Base-by-base conservation (phyloP, 2,329 filamentous ascomycete species). In the Aspergillus fumigatus region DNA sequence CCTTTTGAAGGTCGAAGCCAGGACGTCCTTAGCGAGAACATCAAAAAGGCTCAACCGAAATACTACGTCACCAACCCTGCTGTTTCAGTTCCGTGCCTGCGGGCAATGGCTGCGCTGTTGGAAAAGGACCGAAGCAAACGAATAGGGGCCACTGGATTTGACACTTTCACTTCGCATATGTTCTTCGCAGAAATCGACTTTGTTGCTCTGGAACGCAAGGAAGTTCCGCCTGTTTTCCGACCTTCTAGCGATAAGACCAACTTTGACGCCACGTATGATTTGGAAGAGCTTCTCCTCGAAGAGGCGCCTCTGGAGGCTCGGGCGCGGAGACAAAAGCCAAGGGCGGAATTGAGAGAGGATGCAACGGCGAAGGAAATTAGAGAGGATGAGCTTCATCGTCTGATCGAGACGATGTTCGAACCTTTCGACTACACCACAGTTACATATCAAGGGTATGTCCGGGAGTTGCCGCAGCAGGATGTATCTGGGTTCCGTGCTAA, bases 211-310 rank as follows among this genome's bases (percentile, higher is more conserved):
- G 90, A 96, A 71, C 81, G 85, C 61, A 97, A 97, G 72, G 86
- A 92, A 69, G 87, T 97, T 48, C 88, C 92, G 65, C 94, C 94
- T 0, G 86, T 97, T 3, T 99, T 99, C 71, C 84, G 89, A 21
- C 94, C 94, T 0, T 96, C 93, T 0, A 92, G 91, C 55, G 94
- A 97, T 50, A 99, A 99, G 82, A 97, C 94, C 3, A 99, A 99
- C 72, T 99, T 99, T 64, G 94, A 99, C 74, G 94, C 94, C 4
- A 99, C 94, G 0, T 97, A 99, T 70, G 94, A 99, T 73, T 78
- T 99, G 51, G 94, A 99, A 71, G 94, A 99, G 73, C 75, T 99
- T 21, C 77, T 99, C 1, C 76, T 99, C 48, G 94, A 99, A 74
- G 94, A 99, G 72, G 94, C 94, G 11, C 94, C 94, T 1, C 78